Base-by-base conservation (phyloP, 495 filamentous ascomycete genomes). In the Schizothecium vesticola region DNA sequence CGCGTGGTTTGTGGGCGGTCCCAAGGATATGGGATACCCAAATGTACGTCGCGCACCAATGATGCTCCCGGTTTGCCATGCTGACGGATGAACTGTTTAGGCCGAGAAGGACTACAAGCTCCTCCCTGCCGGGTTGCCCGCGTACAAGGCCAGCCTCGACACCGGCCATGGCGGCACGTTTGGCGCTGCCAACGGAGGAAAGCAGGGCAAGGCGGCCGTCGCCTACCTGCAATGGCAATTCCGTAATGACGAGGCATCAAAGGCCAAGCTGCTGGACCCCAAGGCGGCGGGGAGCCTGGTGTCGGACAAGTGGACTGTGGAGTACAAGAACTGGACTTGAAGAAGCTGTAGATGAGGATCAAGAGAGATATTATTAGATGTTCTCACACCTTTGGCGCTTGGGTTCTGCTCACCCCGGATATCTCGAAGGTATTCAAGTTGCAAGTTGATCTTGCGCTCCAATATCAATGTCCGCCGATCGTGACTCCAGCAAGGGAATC, bases 121-220 rank as follows among this genome's bases (percentile, higher is more conserved):
- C 22, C 70, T 79, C 43, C 69, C 71, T 43, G 58, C 64, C 10
- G 70, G 66, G 3, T 70, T 70, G 11, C 75, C 76, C 9, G 62
- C 63, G 5, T 79, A 72, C 74, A 79, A 79, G 68, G 76, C 75
- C 31, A 79, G 71, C 60, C 65, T 79, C 13, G 72, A 73, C 59
- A 76, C 76, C 25, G 76, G 76, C 22, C 76, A 79, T 57, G 73
- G 71, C 22, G 72, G 73, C 25, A 77, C 76, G 0, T 74, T 68
- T 24, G 65, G 29, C 24, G 70, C 76, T 12, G 67, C 69, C 43
- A 74, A 79, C 64, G 75, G 74, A 11, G 75, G 76, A 11, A 73
- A 72, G 59, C 70, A 74, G 36, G 76, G 74, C 6, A 72, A 72
- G 61, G 75, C 72, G 1, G 75, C 56, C 12, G 61, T 68, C 0